Base-by-base conservation (phyloP, 768 basidiomycete genomes). In the Coprinellus aureogranulatus region DNA sequence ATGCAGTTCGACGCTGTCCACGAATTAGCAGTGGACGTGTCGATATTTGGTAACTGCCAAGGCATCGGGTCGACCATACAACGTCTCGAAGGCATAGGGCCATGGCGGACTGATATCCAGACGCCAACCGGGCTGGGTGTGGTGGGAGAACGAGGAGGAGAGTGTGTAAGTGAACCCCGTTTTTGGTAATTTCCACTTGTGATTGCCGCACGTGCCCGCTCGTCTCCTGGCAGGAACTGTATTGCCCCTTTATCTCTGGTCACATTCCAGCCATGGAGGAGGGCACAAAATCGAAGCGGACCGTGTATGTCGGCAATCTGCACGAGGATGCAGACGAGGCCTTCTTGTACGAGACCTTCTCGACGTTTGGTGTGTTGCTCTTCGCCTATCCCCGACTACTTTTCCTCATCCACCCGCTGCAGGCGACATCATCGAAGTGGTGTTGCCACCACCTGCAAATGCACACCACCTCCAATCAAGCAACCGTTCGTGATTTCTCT, bases 391-490 rank as follows among this genome's bases (percentile, higher is more conserved):
- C 20, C 18, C 2, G 23, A 5, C n/a, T 51, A 20, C 28, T 28
- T n/a, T n/a, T 52, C 18, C 27, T 22, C 25, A 44, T 34, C 22
- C 37, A 18, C 18, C 14, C 20, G 20, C 41, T 60, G 54, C 72
- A 96, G 94, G 94, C 42, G 95, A 97, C 68, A 85, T 98, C 57
- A 84, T 97, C 57, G 94, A 97, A 68, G 87, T 98, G 22, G 90
- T 93, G 64, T 75, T 98, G 42, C 95, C 95, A 30, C 25, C 25
- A 14, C 78, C 86, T 16, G 90, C 93, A 14, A 79, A 84, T 4
- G 82, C 84, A n/a, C 88, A 89, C 66, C 34, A 34, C 83, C 85
- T 61, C 75, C 83, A 56, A 85, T 54, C 75, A 80, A 61, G 53
- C 34, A 55, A 53, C 28, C 54, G 53, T 52, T 41, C 55, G 45